phyloP scores from a whole-genome alignment of 192 early-diverging fungal species.

The Backusella liffmaniae region DNA sequence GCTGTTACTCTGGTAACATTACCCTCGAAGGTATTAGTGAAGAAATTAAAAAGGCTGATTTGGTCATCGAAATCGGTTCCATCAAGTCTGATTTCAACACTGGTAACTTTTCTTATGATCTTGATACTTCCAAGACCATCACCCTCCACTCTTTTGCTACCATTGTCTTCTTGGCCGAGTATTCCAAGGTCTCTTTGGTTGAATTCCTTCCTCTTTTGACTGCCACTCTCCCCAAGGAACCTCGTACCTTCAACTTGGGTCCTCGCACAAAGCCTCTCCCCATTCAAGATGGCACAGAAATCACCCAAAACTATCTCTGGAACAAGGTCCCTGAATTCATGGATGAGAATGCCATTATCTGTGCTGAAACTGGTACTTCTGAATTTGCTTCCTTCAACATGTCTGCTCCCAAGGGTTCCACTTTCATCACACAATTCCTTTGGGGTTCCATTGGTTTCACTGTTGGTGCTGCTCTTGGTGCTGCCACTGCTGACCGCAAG shows the following conservation, averaged over 20 bases:
- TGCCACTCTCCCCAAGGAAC: not conserved
- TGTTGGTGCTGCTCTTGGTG: slow-evolving; percentile 43
- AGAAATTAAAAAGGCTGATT: slow-evolving; percentile 37
- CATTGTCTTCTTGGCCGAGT: slow-evolving; percentile 34
- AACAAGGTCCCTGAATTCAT: slow-evolving; percentile 36
- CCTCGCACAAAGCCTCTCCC: slow-evolving; percentile 18
- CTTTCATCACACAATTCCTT: slow-evolving; percentile 43
- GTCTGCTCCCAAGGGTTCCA: slow-evolving; percentile 33
- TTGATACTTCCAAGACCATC: slow-evolving; percentile 34
- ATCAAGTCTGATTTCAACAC: slow-evolving; percentile 52
- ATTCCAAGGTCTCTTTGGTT: slow-evolving; percentile 37
- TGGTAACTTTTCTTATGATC: slow-evolving; percentile 43
- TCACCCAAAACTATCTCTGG: slow-evolving; percentile 49
- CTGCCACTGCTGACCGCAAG: slow-evolving; percentile 36
- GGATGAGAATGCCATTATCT: slow-evolving; percentile 29
- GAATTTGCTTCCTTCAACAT: slow-evolving; percentile 44
- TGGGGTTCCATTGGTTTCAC: slow-evolving; percentile 35
- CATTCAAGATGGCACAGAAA: slow-evolving; percentile 7
- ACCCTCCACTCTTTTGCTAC: slow-evolving; percentile 43
- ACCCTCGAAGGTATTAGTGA: slow-evolving; percentile 30
- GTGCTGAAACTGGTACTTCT: slow-evolving; percentile 47
- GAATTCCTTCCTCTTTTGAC: slow-evolving; percentile 30
- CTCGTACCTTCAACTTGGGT: not conserved
- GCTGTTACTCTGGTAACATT: slow-evolving; percentile 41
- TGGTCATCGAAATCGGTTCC: slow-evolving; percentile 41